Evolutionary conservation across 768 basidiomycete species (phyloP).

Genomic region (Mycena indigotica): DNA sequence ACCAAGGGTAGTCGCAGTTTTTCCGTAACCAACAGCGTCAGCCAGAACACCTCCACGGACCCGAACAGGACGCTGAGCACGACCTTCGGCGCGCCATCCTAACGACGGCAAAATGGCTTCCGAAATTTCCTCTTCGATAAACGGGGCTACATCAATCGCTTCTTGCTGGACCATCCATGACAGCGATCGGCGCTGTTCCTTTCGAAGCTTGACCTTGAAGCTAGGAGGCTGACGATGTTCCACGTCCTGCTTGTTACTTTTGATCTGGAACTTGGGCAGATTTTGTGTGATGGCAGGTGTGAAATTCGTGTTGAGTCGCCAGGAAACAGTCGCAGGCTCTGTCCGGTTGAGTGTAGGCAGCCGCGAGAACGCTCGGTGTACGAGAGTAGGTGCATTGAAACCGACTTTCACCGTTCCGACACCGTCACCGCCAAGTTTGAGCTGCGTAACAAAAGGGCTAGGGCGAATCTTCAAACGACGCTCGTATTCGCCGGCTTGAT

Average conservation of each 20-base stretch:
- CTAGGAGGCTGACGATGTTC: constrained; percentile 76
- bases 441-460: constrained; percentile 82
- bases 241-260: constrained; percentile 74
- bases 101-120: constrained; percentile 85
- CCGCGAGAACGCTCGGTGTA: constrained; percentile 83
- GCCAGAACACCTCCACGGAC: constrained; percentile 91
- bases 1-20: constrained; percentile 92
- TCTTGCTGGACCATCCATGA: constrained; percentile 93
- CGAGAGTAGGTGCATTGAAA: constrained; percentile 82
- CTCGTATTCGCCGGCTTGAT: constrained; percentile 88
- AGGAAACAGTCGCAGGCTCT: constrained; percentile 59
- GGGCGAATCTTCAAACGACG: constrained; percentile 85
- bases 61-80: constrained; percentile 73
- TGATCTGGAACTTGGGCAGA: constrained; percentile 66
- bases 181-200: constrained; percentile 87
- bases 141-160: constrained; percentile 60
- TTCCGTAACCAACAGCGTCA: constrained; percentile 96
- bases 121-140: constrained; percentile 92
- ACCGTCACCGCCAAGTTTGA: constrained; percentile 63
- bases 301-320: constrained; percentile 83
- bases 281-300: constrained; percentile 60
- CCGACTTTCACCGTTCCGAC: constrained; percentile 79
- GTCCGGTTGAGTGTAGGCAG: constrained; percentile 62
- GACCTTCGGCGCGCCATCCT: constrained; percentile 94
- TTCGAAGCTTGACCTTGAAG: constrained; percentile 74